Evolutionary conservation across 805 yeast species (phyloP).

Genomic region (Pichia cabralensis): DNA sequence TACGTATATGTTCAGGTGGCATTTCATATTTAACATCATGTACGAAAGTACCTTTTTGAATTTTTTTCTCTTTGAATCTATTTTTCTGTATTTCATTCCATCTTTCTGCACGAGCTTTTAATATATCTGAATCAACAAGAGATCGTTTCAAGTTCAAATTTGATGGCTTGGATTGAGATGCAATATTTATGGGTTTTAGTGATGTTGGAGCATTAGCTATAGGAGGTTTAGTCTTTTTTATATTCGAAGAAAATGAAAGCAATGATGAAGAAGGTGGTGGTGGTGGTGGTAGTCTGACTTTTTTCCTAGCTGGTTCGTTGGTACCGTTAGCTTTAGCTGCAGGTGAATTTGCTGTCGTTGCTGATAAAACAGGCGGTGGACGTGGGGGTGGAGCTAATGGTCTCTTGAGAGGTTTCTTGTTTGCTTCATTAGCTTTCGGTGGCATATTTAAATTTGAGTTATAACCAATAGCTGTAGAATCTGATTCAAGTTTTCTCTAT

Average conservation of each 20-base stretch:
- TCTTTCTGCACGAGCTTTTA: slow-evolving; percentile 29
- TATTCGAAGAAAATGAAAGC: not conserved
- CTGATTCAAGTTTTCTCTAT: too few species aligned
- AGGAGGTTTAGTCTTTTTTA: too few species aligned
- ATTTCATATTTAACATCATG: slow-evolving; percentile 57
- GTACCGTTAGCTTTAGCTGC: too few species aligned
- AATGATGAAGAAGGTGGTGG: slow-evolving; percentile 3
- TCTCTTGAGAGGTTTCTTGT: slow-evolving; percentile 1
- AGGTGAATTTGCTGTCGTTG: not conserved
- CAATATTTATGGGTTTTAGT: not conserved
- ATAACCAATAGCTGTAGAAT: too few species aligned
- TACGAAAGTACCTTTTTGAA: slow-evolving; percentile 35
- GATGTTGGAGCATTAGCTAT: not conserved
- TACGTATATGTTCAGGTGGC: slow-evolving; percentile 91
- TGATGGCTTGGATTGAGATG: not conserved
- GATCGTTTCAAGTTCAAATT: not conserved
- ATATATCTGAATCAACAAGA: not conserved
- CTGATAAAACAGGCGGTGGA: not conserved
- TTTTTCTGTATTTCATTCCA: slow-evolving; percentile 60
- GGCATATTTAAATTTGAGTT: slow-evolving; percentile 3
- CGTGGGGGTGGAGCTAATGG: slow-evolving; percentile 6
- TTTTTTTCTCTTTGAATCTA: slow-evolving; percentile 33
- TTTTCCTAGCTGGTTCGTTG: slow-evolving; percentile 7
- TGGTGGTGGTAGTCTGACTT: slow-evolving; percentile 7
- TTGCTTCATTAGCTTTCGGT: slow-evolving; percentile 1